Percentiles rank a stretch among this genome's conserved stretches.
phyloP scores from a whole-genome alignment of 768 basidiomycete genomes.

The Xerocomellus amylosporus region DNA sequence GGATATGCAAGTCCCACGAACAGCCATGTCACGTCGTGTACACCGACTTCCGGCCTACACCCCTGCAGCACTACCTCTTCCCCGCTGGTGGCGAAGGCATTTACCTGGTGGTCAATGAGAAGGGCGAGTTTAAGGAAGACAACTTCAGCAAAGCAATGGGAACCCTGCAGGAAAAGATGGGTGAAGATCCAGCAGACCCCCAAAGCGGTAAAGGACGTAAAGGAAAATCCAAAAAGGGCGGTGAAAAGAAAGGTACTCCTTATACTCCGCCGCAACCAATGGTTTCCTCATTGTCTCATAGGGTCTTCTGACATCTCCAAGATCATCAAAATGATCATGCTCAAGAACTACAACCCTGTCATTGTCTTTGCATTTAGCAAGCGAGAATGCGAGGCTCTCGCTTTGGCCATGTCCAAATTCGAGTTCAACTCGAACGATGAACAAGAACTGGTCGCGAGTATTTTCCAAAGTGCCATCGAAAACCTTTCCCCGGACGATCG shows the following conservation, averaged over 20 bases:
- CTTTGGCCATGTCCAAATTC: constrained; percentile 88
- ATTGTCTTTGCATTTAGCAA: constrained; percentile 99
- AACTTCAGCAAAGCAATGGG: constrained; percentile 99
- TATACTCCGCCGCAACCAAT: background rate
- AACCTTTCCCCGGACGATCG: constrained; percentile 85
- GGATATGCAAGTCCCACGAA: constrained; percentile 96
- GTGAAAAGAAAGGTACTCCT: constrained; percentile 75
- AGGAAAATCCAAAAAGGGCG: constrained; percentile 93
- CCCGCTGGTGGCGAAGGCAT: constrained; percentile 96
- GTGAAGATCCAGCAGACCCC: constrained; percentile 91
- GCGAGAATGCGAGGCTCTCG: constrained; percentile 93
- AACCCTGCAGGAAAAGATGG: constrained; percentile 75
- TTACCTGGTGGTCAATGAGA: constrained; percentile 98
- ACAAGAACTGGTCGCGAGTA: constrained; percentile 77
- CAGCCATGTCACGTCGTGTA: constrained; percentile 99
- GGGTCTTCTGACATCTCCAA: constrained; percentile 93
- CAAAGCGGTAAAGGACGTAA: constrained; percentile 82
- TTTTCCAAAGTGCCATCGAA: constrained; percentile 94
- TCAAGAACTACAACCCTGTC: constrained; percentile 95
- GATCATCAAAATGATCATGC: constrained; percentile 98
- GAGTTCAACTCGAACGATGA: constrained; percentile 95
- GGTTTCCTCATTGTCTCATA: constrained; percentile 30
- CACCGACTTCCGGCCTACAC: constrained; percentile 98
- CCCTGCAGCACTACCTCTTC: constrained; percentile 97
- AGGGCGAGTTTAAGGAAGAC: constrained; percentile 94